phyloP scores from a whole-genome alignment of 1,139 yeast genomes.

The Yamadazyma friedrichii region DNA sequence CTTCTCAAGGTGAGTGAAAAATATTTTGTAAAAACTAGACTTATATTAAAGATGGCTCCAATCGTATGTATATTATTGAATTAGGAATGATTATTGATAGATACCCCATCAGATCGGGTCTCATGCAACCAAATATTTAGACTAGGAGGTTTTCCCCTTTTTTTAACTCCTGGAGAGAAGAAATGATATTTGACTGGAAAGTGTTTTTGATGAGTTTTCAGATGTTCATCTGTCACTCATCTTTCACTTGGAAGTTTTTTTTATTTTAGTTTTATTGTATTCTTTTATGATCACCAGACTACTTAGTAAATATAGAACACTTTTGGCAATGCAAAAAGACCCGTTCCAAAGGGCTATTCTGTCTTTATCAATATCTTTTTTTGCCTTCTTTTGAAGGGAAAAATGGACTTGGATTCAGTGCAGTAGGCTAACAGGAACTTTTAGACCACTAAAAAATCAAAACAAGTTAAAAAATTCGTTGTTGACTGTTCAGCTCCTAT shows the following conservation, averaged over 20 bases:
- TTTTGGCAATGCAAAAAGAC: constrained; percentile 16
- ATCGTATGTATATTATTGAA: constrained; percentile 59
- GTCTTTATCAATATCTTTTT: constrained; percentile 36
- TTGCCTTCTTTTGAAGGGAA: not conserved
- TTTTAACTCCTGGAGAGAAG: not conserved
- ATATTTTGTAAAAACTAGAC: constrained; percentile 4
- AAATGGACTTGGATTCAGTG: constrained; percentile 23
- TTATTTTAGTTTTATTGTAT: not conserved
- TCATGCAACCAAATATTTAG: constrained; percentile 16
- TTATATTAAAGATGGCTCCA: constrained; percentile 71
- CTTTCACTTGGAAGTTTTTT: not conserved
- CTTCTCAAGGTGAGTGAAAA: constrained; percentile 5
- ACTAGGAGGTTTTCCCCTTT: not conserved
- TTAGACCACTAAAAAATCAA: constrained; percentile 78
- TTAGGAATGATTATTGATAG: constrained; percentile 5
- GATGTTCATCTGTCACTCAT: constrained; percentile 1
- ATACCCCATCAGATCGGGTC: constrained; percentile 37
- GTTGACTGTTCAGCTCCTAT: constrained; percentile 98
- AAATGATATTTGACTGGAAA: not conserved
- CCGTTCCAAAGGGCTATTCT: constrained; percentile 57
- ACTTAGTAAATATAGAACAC: constrained; percentile 1
- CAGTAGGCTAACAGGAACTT: constrained; percentile 56
- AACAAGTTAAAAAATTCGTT: constrained; percentile 83
- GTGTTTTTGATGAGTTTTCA: no score
- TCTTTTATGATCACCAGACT: no score